Conservation (phyloP, 768 basidiomycete species). For the Piloderma croceum region DNA sequence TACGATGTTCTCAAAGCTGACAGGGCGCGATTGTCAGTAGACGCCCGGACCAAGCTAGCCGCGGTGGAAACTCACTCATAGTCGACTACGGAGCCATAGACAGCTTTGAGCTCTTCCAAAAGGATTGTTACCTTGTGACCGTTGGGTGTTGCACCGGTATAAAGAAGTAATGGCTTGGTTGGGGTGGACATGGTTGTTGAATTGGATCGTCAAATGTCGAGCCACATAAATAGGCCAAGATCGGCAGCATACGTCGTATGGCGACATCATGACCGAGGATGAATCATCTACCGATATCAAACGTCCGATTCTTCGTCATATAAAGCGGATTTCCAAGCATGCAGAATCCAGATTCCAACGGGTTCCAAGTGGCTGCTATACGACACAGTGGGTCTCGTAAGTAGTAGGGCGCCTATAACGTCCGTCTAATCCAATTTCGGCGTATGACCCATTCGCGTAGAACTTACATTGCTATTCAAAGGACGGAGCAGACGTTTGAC, state of each 20-base stretch:
- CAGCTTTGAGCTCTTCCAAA: slow-evolving; percentile 54
- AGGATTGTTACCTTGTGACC: slow-evolving; percentile 46
- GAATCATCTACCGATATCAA: too few species aligned
- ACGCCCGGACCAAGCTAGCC: not conserved
- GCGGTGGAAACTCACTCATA: slow-evolving; percentile 27
- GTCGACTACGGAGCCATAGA: slow-evolving; percentile 33
- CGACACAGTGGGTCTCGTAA: slow-evolving; percentile 1
- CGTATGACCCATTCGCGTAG: slow-evolving; percentile 38
- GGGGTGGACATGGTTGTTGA: not conserved
- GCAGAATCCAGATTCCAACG: too few species aligned
- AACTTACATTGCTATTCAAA: slow-evolving; percentile 30
- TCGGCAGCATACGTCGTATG: too few species aligned
- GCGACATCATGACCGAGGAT: too few species aligned
- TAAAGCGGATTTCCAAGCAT: too few species aligned
- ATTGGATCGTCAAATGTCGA: not conserved
- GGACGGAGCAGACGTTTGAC: slow-evolving; percentile 30
- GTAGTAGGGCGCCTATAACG: slow-evolving; percentile 28
- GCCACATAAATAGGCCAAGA: too few species aligned
- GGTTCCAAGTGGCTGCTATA: too few species aligned
- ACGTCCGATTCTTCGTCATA: too few species aligned
- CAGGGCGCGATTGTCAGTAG: slow-evolving; percentile 14
- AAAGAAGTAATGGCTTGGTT: slow-evolving; percentile 32
- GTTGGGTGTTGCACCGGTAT: slow-evolving; percentile 53
- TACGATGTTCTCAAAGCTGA: slow-evolving; percentile 19
- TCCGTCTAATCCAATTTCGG: slow-evolving; percentile 37